Conservation (phyloP, 192 early-diverging fungal species). For the Phlyctochytrium bullatum region DNA sequence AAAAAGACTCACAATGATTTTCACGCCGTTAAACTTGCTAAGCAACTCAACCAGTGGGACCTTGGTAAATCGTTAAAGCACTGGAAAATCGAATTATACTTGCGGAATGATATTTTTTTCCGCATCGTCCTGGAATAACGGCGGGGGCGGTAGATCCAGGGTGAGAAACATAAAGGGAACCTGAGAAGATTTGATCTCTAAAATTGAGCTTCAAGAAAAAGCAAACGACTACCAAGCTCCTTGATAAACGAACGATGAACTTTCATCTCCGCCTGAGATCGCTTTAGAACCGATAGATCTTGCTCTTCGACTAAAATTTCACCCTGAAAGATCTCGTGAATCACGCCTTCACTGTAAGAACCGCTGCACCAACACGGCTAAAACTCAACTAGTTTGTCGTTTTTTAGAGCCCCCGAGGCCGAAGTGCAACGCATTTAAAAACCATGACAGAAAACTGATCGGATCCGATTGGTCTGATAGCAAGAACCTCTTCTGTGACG, state of each 20-base stretch:
- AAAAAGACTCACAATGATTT: background rate
- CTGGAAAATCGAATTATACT: slow-evolving; percentile 27
- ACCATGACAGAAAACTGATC: slow-evolving; percentile 87
- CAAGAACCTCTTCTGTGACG: slow-evolving; percentile 75
- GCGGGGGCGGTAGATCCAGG: slow-evolving; percentile 86
- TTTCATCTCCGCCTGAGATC: slow-evolving; percentile 30
- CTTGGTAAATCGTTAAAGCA: slow-evolving; percentile 23
- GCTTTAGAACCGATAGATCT: slow-evolving; percentile 37
- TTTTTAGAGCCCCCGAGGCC: slow-evolving; percentile 83
- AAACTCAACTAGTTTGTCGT: slow-evolving; percentile 57
- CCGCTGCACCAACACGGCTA: no score
- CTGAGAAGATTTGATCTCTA: slow-evolving; percentile 51
- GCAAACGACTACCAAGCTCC: slow-evolving; percentile 16
- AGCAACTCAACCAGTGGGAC: slow-evolving; percentile 79
- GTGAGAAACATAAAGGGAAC: slow-evolving; percentile 84
- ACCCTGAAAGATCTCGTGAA: slow-evolving; percentile 85
- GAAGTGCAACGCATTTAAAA: slow-evolving; percentile 84
- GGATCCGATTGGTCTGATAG: slow-evolving; percentile 80
- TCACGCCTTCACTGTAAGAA: slow-evolving; percentile 50
- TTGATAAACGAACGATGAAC: slow-evolving; percentile 13
- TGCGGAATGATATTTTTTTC: slow-evolving; percentile 92
- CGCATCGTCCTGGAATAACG: slow-evolving; percentile 83
- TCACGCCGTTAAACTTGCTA: slow-evolving; percentile 78
- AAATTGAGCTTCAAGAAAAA: slow-evolving; percentile 12
- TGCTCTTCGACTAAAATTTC: slow-evolving; percentile 75